Conservation (phyloP, 345 rosid genomes). For the Theobroma cacao region DNA sequence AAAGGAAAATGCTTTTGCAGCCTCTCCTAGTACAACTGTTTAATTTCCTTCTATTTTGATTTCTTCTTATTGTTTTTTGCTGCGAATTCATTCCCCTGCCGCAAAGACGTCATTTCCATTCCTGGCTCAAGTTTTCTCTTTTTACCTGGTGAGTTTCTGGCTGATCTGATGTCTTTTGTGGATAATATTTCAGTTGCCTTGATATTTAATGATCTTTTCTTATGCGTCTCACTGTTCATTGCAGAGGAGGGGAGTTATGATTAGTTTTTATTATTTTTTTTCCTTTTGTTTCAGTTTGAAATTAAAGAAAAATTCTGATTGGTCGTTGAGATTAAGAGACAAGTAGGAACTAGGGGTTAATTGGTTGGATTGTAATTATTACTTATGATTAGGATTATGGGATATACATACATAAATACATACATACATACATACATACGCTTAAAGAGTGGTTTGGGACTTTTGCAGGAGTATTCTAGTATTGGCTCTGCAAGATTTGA, state of each 20-base stretch:
- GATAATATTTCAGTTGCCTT: background rate
- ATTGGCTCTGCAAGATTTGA: background rate
- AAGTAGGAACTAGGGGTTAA: background rate
- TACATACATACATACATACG: background rate
- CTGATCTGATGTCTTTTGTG: background rate
- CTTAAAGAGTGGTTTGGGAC: background rate
- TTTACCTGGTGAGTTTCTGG: conserved; percentile 1
- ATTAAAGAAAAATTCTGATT: background rate
- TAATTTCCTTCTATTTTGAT: background rate
- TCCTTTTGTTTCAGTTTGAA: background rate
- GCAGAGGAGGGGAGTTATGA: background rate
- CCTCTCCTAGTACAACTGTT: background rate
- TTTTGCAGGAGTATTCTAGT: conserved; percentile 2
- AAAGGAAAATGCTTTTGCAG: no score
- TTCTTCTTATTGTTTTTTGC: background rate
- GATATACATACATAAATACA: background rate
- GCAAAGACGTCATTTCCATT: background rate
- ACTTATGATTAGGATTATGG: background rate
- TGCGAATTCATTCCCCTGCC: background rate
- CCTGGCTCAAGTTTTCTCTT: background rate
- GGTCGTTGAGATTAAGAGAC: background rate
- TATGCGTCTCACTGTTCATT: background rate
- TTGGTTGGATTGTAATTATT: background rate
- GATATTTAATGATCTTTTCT: background rate
- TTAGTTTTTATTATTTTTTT: background rate